Evolutionary conservation across 768 basidiomycete species (phyloP).

Genomic region (Filobasidium wieringae): DNA sequence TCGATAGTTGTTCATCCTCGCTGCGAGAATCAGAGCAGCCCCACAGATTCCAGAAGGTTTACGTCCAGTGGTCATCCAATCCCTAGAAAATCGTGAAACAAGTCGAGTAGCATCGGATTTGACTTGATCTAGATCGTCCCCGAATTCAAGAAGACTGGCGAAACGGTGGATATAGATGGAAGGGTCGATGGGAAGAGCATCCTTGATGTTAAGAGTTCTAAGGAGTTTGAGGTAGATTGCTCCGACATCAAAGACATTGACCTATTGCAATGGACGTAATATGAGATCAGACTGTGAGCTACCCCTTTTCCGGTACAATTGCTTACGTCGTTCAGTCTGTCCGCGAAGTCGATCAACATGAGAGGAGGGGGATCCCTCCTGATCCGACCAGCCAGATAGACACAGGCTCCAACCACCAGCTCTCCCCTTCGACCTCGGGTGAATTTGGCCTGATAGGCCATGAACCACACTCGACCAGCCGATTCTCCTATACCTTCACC

Average conservation of each 20-base stretch:
- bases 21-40: slow-evolving; percentile 84
- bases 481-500: slow-evolving; percentile 68
- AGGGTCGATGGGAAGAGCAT: slow-evolving; percentile 81
- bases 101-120: slow-evolving; percentile 87
- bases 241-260: slow-evolving; percentile 95
- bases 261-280: slow-evolving; percentile 43
- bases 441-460: slow-evolving; percentile 88
- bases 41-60: slow-evolving; percentile 96
- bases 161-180: slow-evolving; percentile 95
- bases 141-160: slow-evolving; percentile 86
- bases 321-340: slow-evolving; percentile 58
- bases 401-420: slow-evolving; percentile 89
- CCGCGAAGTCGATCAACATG: slow-evolving; percentile 99
- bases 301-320: no score
- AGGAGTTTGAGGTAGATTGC: slow-evolving; percentile 91
- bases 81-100: slow-evolving; percentile 82
- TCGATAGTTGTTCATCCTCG: slow-evolving; percentile 96
- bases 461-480: slow-evolving; percentile 77
- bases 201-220: slow-evolving; percentile 62
- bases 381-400: slow-evolving; percentile 86
- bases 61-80: slow-evolving; percentile 94
- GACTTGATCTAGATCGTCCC: slow-evolving; percentile 81
- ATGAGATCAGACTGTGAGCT: not conserved
- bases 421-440: slow-evolving; percentile 81
- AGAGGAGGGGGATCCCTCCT: slow-evolving; percentile 66